These are phyloP conservation scores for Hansenula sp. DNA, from an alignment of 1,139 yeast species.

Conservation along the genomic window DNA sequence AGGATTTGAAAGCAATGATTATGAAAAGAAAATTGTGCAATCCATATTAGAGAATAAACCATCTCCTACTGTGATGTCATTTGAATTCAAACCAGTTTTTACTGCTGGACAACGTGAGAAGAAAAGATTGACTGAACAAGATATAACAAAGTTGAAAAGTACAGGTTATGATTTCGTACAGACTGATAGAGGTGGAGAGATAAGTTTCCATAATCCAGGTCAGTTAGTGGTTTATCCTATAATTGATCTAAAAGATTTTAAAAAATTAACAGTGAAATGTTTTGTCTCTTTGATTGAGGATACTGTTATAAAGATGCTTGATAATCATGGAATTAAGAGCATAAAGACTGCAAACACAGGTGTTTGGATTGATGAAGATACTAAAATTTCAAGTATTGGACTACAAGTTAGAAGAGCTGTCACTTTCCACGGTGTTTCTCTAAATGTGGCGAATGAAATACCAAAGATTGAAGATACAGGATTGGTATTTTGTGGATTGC, in stretches of 20 bases:
- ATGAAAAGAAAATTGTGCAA: constrained; percentile 40
- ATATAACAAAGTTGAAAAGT: constrained; percentile 25
- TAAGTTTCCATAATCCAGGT: constrained; percentile 96
- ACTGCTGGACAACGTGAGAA: constrained; percentile 87
- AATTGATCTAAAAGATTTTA: constrained; percentile 63
- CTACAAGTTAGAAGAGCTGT: constrained; percentile 79
- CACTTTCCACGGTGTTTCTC: constrained; percentile 85
- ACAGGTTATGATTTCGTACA: constrained; percentile 57
- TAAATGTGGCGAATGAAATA: constrained; percentile 74
- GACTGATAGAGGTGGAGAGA: constrained; percentile 91
- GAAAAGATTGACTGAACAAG: constrained; percentile 35
- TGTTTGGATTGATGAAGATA: constrained; percentile 62
- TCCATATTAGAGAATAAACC: constrained; percentile 52
- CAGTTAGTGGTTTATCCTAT: constrained; percentile 86
- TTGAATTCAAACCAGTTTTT: constrained; percentile 79
- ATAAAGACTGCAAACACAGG: constrained; percentile 72
- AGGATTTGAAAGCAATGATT: constrained; percentile 35
- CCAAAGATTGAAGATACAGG: constrained; percentile 56
- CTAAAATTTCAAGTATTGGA: constrained; percentile 87
- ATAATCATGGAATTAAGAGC: constrained; percentile 22
- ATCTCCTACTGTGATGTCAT: constrained; percentile 62
- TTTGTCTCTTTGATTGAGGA: constrained; percentile 69
- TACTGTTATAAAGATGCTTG: constrained; percentile 53
- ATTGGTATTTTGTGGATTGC: constrained; percentile 83
- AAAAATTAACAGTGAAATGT: constrained; percentile 62